A percentile compares a stretch with the other conserved stretches of the same genome.
phyloP scores from a whole-genome alignment of 345 rosid genomes.

The Pugionium cornutum region DNA sequence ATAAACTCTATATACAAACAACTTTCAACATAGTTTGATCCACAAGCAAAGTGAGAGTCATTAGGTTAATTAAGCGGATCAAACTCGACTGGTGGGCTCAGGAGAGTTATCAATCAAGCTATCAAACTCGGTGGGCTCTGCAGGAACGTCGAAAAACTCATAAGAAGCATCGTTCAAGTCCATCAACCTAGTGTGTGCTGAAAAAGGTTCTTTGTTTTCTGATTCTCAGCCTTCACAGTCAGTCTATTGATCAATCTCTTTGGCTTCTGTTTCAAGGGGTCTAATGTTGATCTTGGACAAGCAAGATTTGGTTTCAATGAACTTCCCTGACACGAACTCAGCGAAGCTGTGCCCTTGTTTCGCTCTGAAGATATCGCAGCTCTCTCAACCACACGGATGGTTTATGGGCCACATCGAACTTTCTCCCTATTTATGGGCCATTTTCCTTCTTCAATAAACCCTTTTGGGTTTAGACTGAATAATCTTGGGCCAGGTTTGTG shows the following conservation, averaged over 20 bases:
- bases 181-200: constrained; percentile 50
- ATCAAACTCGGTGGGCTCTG: constrained; percentile 54
- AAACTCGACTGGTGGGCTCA: too few species aligned
- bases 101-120: constrained; percentile 44
- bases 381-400: constrained; percentile 80
- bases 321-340: constrained; percentile 46
- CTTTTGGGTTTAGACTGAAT: too few species aligned
- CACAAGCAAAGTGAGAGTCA: constrained; percentile 39
- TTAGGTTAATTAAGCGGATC: too few species aligned
- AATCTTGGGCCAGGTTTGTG: too few species aligned
- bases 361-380: constrained; percentile 72
- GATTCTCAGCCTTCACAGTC: constrained; percentile 22
- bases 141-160: constrained; percentile 94
- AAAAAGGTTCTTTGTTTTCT: constrained; percentile 49
- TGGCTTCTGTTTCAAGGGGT: constrained; percentile 36
- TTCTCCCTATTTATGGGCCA: too few species aligned
- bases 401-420: constrained; percentile 7
- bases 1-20: neutral
- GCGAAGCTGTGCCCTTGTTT: constrained; percentile 54
- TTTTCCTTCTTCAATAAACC: too few species aligned
- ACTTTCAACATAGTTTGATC: constrained; percentile 38
- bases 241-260: constrained; percentile 18
- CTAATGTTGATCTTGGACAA: constrained; percentile 38
- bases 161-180: constrained; percentile 64
- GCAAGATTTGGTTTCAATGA: constrained; percentile 37